Base-by-base conservation (phyloP, 176 grass and related monocot genomes). In the Ampelocalamus luodianensis region DNA sequence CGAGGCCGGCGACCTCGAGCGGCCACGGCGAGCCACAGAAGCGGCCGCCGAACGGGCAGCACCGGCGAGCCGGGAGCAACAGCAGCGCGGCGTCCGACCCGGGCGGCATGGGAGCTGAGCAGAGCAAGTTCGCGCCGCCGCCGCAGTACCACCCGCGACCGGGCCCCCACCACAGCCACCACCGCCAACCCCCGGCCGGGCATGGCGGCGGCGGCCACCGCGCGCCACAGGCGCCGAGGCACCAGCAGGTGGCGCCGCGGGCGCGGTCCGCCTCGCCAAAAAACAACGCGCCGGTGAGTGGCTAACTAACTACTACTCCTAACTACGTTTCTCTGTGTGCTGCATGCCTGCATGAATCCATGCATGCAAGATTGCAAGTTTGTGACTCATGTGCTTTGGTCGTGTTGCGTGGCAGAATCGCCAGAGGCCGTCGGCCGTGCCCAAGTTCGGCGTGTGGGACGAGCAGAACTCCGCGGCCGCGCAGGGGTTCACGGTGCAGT, bases 381-480 rank as follows among this genome's bases (percentile, higher is more conserved):
- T 62, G 4, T 62, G 39, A 24, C 8, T 50, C 62, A 12, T 20
- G 27, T 36, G 45, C 37, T 13, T 22, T n/a, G 54, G 23, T 5
- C 20, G 3, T 18, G 15, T 15, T 11, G 32, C 54, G 38, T 20
- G 72, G 42, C 65, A 94, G 87, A 58, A 11, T 1, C 82, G 83
- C 2, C 86, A 80, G 49, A 90, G 85, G 86, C 20, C 87, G 11
- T 85, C 84, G 48, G 81, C 84, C 24, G 90, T 94, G 56, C 92
- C 92, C 6, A 82, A 65, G 76, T 94, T 94, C 81, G 92, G 92
- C 50, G 92, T 87, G 70, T 94, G 92, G 92, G 90, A 92, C 68
- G 92, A 91, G 56, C 54, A 82, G 59, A 88, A 92, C 85, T 75
- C 74, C 73, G 72, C 69, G 67, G 54, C 49, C 18, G 93, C 43